Evolutionary conservation across 352 stramenopile genomes (phyloP).

Genomic region (Bremia lactucae): DNA sequence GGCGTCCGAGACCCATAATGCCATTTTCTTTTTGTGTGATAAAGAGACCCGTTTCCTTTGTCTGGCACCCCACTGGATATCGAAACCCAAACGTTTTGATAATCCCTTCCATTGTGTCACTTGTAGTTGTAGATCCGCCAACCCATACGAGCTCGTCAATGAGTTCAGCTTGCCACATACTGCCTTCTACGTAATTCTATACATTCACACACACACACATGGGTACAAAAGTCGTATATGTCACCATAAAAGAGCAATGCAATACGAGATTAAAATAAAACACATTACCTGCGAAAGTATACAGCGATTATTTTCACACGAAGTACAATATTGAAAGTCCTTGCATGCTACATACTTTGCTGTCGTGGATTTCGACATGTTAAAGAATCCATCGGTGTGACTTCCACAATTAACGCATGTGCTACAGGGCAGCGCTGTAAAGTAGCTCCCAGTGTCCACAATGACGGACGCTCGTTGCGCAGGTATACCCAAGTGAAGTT

Average conservation of each 20-base stretch:
- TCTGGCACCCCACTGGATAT: slow-evolving; percentile 74
- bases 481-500: slow-evolving; percentile 72
- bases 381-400: slow-evolving; percentile 68
- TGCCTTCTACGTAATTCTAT: slow-evolving; percentile 81
- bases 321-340: slow-evolving; percentile 36
- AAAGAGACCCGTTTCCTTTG: slow-evolving; percentile 74
- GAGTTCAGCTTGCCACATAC: slow-evolving; percentile 75
- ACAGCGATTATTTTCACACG: slow-evolving; percentile 54
- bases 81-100: slow-evolving; percentile 56
- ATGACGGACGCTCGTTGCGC: slow-evolving; percentile 79
- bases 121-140: slow-evolving; percentile 38
- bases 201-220: neutral
- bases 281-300: slow-evolving; percentile 46
- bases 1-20: slow-evolving; percentile 80
- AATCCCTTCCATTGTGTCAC: slow-evolving; percentile 32
- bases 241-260: neutral
- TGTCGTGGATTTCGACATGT: slow-evolving; percentile 67
- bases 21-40: slow-evolving; percentile 84
- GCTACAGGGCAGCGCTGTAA: slow-evolving; percentile 68
- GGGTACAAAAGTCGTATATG: neutral
- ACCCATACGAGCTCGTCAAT: slow-evolving; percentile 77
- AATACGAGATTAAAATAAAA: neutral
- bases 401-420: slow-evolving; percentile 51
- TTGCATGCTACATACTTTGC: slow-evolving; percentile 55
- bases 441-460: slow-evolving; percentile 71